Evolutionary conservation across 352 stramenopile genomes (phyloP).

Genomic region (Globisporangium irregulare): DNA sequence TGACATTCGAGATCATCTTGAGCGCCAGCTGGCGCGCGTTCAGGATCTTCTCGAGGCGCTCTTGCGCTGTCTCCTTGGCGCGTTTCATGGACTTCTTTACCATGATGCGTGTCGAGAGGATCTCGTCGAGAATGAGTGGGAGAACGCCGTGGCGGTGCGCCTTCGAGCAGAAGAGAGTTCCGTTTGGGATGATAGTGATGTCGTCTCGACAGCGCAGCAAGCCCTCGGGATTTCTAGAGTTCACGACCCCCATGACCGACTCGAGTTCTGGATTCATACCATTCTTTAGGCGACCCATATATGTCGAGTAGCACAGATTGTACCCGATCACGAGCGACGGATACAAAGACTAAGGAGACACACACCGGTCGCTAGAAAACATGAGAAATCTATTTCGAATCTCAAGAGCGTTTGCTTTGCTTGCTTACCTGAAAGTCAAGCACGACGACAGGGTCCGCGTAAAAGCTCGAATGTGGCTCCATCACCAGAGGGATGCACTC

Average conservation of each 20-base stretch:
- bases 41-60: constrained; percentile 61
- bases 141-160: constrained; percentile 93
- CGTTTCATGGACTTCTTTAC: constrained; percentile 97
- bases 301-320: constrained; percentile 99
- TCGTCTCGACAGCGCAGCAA: constrained; percentile 48
- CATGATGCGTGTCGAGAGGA: constrained; percentile 96
- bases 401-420: neutral
- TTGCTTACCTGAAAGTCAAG: constrained; percentile 94
- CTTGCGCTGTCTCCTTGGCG: constrained; percentile 73
- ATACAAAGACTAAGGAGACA: constrained; percentile 92
- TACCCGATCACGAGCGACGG: constrained; percentile 99
- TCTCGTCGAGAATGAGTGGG: constrained; percentile 96
- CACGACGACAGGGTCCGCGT: constrained; percentile 97
- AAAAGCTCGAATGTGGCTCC: constrained; percentile 95
- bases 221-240: constrained; percentile 35
- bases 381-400: neutral
- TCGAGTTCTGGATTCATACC: constrained; percentile 71
- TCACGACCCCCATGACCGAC: constrained; percentile 53
- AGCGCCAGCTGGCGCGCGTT: constrained; percentile 91
- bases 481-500: constrained; percentile 93
- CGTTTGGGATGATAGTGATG: constrained; percentile 89
- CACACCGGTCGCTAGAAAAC: neutral
- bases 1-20: constrained; percentile 99
- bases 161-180: constrained; percentile 94
- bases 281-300: constrained; percentile 90